Conservation (phyloP, 768 basidiomycete species). For the Termitomyces sp. region DNA sequence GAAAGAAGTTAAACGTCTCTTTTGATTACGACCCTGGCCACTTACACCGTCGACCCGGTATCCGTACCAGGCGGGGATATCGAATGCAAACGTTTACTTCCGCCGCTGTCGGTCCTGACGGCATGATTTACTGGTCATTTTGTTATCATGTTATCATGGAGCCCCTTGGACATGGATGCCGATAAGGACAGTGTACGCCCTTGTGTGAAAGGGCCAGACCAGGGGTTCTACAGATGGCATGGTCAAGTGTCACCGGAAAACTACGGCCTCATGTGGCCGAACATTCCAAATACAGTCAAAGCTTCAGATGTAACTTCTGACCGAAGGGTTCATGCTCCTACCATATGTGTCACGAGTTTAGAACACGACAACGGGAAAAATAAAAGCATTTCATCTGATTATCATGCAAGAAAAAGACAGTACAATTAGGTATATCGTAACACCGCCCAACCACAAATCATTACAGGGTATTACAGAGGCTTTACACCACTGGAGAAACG, state of each 20-base stretch:
- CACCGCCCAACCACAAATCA: background rate
- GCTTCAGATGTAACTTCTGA: too few relatives aligned
- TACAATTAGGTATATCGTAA: background rate
- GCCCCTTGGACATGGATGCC: background rate
- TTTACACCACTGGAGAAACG: background rate
- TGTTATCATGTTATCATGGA: background rate
- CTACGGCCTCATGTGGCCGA: background rate
- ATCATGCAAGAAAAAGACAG: background rate
- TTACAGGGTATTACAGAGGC: conserved; percentile 2
- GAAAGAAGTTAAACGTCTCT: background rate
- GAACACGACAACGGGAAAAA: background rate
- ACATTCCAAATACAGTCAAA: background rate
- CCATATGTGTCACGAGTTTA: background rate
- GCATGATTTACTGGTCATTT: background rate
- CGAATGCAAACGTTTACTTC: background rate
- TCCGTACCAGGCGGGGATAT: background rate
- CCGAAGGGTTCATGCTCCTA: background rate
- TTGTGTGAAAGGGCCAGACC: background rate
- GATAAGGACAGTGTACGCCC: background rate
- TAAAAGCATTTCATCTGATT: background rate
- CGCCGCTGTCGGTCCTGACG: background rate
- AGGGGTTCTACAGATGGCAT: background rate
- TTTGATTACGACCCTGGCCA: too few relatives aligned
- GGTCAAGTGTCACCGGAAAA: background rate
- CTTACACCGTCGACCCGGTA: too few relatives aligned